phyloP scores from a whole-genome alignment of 2,329 filamentous ascomycete genomes.

The Botrytis medusae region DNA sequence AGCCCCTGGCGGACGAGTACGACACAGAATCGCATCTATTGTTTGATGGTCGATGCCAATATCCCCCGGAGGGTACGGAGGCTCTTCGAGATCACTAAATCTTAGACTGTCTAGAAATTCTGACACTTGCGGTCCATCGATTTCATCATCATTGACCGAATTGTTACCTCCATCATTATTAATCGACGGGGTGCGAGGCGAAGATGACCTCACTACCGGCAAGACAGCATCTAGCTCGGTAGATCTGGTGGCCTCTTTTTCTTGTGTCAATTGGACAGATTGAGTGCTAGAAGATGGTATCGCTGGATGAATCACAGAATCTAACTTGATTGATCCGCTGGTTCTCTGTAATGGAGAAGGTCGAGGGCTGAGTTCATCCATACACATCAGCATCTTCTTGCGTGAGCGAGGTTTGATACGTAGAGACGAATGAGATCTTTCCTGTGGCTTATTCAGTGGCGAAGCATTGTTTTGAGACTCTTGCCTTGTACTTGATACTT shows the following conservation, averaged over 20 bases:
- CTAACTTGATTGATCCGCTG: not conserved
- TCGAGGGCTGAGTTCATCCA: slow-evolving; percentile 30
- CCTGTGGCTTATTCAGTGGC: not conserved
- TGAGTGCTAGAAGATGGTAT: not conserved
- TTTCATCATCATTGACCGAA: not conserved
- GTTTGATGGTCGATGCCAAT: slow-evolving; percentile 29
- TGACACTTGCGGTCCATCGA: not conserved
- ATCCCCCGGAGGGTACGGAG: slow-evolving; percentile 24
- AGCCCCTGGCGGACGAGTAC: slow-evolving; percentile 9
- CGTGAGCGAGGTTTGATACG: slow-evolving; percentile 36
- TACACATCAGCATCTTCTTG: slow-evolving; percentile 39
- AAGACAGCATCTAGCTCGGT: not conserved
- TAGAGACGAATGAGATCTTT: slow-evolving; percentile 30
- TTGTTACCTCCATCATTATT: not conserved
- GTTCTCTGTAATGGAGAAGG: not conserved
- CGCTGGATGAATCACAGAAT: not conserved
- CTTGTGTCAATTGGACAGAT: not conserved
- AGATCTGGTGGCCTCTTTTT: not conserved
- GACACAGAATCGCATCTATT: slow-evolving; percentile 29
- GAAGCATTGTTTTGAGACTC: not conserved
- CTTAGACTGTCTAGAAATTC: not conserved
- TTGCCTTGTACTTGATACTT: not conserved
- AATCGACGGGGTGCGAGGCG: not conserved
- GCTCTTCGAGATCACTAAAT: slow-evolving; percentile 20
- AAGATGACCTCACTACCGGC: not conserved